Base-by-base conservation (phyloP, 352 stramenopile genomes). In the Phytophthora cryptogea region DNA sequence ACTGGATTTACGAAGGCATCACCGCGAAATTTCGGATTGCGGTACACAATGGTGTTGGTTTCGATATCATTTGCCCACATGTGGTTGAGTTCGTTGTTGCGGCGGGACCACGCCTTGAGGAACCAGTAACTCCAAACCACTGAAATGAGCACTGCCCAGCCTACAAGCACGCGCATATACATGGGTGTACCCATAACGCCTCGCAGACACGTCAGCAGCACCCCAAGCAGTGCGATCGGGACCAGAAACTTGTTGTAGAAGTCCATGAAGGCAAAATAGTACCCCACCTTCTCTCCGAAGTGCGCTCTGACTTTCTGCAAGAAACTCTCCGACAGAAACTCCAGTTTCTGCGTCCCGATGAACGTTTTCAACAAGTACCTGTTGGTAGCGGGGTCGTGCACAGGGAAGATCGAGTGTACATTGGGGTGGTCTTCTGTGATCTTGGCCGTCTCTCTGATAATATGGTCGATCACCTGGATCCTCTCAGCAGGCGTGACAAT, bases 261-360 rank as follows among this genome's bases (percentile, higher is more conserved):
- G 69, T 92, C 81, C 60, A 89, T 88, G 57, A 92, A 94, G 8
- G 82, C 81, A 37, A 94, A 94, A 52, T 94, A 94, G 60, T 89
- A 94, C 16, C 83, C 83, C 14, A 94, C 83, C 51, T 91, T 92
- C 59, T 92, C 85, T 30, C 85, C 85, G 68, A 94, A 94, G 48
- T 94, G 80, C 45, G 75, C 80, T 59, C 75, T 86, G 46, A 92
- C 68, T 47, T 89, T 83, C 20, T 46, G 50, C 8, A 89, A 54
- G 37, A 90, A 92, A 32, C 58, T 68, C 31, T 81, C 63, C 14
- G 83, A 86, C 7, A 90, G 47, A 47, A 77, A 76, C 59, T 90
- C 79, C 3, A 92, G 68, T 60, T 88, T 89, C 39, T 74, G 66
- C 7, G 76, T 82, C 49, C 80, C 74, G 49, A 92, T 83, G 53